Evolutionary conservation across 2,329 filamentous ascomycete genomes (phyloP).

Genomic region (Fusarium napiforme): DNA sequence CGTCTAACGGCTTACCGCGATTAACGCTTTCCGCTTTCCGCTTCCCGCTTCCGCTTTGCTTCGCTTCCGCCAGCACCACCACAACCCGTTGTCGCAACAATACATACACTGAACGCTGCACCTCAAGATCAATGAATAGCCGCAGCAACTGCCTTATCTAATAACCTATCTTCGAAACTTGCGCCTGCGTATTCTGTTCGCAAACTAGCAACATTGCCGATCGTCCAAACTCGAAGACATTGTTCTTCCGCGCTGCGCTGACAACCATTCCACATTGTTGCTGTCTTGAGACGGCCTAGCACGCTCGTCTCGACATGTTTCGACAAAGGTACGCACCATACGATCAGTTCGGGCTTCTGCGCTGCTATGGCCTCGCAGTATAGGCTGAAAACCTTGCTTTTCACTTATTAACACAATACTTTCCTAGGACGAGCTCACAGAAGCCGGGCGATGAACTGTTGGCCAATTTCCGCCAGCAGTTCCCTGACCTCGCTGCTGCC

Average conservation of each 20-base stretch:
- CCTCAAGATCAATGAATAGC: slow-evolving; percentile 31
- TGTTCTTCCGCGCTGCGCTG: slow-evolving; percentile 17
- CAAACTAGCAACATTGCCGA: slow-evolving; percentile 9
- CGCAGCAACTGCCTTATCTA: slow-evolving; percentile 6
- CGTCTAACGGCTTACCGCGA: slow-evolving; percentile 32
- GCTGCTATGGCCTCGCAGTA: background rate
- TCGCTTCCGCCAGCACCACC: slow-evolving; percentile 22
- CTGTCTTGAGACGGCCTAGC: slow-evolving; percentile 35
- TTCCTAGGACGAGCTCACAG: slow-evolving; percentile 75
- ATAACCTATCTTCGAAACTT: background rate
- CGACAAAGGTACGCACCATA: slow-evolving; percentile 43
- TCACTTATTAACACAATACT: slow-evolving; percentile 6
- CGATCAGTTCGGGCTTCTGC: background rate
- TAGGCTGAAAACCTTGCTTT: background rate
- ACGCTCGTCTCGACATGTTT: slow-evolving; percentile 44
- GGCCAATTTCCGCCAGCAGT: slow-evolving; percentile 84
- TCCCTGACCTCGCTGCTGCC: slow-evolving; percentile 75
- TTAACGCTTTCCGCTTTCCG: slow-evolving; percentile 36
- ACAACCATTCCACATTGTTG: slow-evolving; percentile 18
- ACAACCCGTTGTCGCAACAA: slow-evolving; percentile 30
- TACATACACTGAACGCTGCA: slow-evolving; percentile 16
- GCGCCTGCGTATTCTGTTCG: slow-evolving; percentile 18
- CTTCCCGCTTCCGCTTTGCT: slow-evolving; percentile 17
- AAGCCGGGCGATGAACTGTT: slow-evolving; percentile 89
- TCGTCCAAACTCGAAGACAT: slow-evolving; percentile 5